Evolutionary conservation across 163 green algal species (phyloP).

Genomic region (Chlorella variabilis): DNA sequence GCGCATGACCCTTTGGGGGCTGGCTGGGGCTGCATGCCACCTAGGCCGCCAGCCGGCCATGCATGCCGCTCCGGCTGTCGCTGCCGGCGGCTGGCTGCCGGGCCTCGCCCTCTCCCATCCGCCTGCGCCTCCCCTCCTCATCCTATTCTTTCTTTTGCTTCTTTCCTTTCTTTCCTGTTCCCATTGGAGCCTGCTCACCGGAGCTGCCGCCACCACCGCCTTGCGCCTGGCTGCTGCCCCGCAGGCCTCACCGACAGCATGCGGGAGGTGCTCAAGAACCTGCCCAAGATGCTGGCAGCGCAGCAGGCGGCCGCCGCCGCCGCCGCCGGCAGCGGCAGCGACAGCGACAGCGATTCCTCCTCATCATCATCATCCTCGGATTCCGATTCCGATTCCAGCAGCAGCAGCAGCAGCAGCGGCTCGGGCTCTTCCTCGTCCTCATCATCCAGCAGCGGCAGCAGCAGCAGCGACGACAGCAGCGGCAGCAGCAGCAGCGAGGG

Average conservation of each 20-base stretch:
- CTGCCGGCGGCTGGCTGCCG: too few relatives aligned
- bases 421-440: conserved; percentile 12
- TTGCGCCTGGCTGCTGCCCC: not conserved
- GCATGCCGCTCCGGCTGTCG: not conserved
- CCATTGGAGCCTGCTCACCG: too few relatives aligned
- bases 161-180: too few relatives aligned
- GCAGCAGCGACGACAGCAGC: conserved; percentile 40
- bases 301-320: conserved; percentile 52
- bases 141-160: too few relatives aligned
- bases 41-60: too few relatives aligned
- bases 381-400: conserved; percentile 44
- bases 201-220: too few relatives aligned
- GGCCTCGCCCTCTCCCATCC: too few relatives aligned
- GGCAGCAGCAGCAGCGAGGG: conserved; percentile 54
- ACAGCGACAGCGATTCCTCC: not conserved
- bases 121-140: too few relatives aligned
- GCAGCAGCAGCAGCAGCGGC: conserved; percentile 33
- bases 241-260: conserved; percentile 90
- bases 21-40: too few relatives aligned
- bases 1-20: too few relatives aligned
- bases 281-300: conserved; percentile 60
- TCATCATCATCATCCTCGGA: conserved; percentile 27
- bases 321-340: not conserved
- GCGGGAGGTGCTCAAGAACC: conserved; percentile 86
- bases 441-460: conserved; percentile 32